Percentiles rank a stretch among this genome's conserved stretches.
Evolutionary conservation across 2,329 filamentous ascomycete genomes (phyloP).

Genomic region (Tolypocladium inflatum): DNA sequence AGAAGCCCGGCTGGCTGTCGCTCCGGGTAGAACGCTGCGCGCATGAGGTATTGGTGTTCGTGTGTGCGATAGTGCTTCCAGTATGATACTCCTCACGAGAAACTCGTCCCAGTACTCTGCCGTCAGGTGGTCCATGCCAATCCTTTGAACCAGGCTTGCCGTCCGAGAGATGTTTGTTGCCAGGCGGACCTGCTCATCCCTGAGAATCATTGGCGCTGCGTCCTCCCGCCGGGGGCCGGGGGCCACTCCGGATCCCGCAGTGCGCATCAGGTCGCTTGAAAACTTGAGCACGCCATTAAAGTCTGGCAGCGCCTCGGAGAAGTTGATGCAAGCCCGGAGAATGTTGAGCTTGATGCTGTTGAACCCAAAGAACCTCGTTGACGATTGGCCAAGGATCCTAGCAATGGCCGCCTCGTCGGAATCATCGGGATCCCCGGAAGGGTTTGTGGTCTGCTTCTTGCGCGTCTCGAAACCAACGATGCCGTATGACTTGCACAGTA

Average conservation of each 20-base stretch:
- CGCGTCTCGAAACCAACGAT: slow-evolving; percentile 42
- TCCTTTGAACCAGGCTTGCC: slow-evolving; percentile 61
- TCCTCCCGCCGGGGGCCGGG: slow-evolving; percentile 61
- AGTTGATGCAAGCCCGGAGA: slow-evolving; percentile 79
- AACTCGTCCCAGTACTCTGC: slow-evolving; percentile 98
- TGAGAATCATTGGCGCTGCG: slow-evolving; percentile 58
- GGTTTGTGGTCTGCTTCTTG: slow-evolving; percentile 13
- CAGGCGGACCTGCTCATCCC: slow-evolving; percentile 80
- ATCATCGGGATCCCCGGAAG: slow-evolving; percentile 22
- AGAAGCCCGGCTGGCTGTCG: slow-evolving; percentile 38
- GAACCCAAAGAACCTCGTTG: slow-evolving; percentile 63
- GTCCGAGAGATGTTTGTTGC: slow-evolving; percentile 80
- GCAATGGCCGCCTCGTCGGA: slow-evolving; percentile 42
- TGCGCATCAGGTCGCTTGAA: slow-evolving; percentile 74
- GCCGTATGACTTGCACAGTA: slow-evolving; percentile 54
- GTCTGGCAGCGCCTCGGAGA: slow-evolving; percentile 88
- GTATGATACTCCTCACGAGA: slow-evolving; percentile 65
- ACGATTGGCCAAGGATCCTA: slow-evolving; percentile 51
- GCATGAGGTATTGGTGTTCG: slow-evolving; percentile 58
- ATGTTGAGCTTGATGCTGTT: slow-evolving; percentile 75
- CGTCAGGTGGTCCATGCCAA: slow-evolving; percentile 60
- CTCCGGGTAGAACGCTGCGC: slow-evolving; percentile 42
- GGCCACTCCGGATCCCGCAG: slow-evolving; percentile 71
- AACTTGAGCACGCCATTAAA: slow-evolving; percentile 84
- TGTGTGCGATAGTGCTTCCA: slow-evolving; percentile 52